Conservation (phyloP, 345 rosid species). For the Lepidium aucheri region DNA sequence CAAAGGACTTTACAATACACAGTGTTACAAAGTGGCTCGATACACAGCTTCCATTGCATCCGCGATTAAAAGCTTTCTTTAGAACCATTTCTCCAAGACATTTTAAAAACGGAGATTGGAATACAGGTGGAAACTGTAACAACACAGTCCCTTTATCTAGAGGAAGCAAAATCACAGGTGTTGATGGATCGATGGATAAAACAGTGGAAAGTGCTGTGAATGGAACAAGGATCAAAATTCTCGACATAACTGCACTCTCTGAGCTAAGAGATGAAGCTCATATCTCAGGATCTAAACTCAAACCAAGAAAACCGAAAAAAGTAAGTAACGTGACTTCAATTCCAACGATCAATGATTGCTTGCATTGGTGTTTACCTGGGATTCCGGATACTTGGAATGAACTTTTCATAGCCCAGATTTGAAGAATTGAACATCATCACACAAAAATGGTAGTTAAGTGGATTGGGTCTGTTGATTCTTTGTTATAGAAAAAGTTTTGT, state of each 20-base stretch:
- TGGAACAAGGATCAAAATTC: constrained; percentile 52
- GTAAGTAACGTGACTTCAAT: constrained; percentile 32
- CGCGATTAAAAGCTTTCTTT: constrained; percentile 51
- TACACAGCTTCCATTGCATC: constrained; percentile 47
- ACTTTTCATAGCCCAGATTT: constrained; percentile 50
- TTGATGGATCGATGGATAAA: constrained; percentile 44
- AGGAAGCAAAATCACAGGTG: constrained; percentile 36
- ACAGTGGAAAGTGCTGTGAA: constrained; percentile 46
- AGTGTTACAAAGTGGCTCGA: constrained; percentile 58
- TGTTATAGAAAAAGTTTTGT: constrained; percentile 12
- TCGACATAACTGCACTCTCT: constrained; percentile 68
- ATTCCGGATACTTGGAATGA: constrained; percentile 84
- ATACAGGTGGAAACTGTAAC: constrained; percentile 70
- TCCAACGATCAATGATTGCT: constrained; percentile 53
- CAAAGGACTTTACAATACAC: constrained; percentile 51
- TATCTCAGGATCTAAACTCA: constrained; percentile 32
- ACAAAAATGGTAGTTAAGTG: not conserved
- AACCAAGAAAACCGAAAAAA: constrained; percentile 35
- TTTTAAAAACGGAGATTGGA: constrained; percentile 71
- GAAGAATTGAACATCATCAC: not conserved
- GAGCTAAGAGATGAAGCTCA: constrained; percentile 72
- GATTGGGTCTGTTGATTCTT: constrained; percentile 12
- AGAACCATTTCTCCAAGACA: constrained; percentile 73
- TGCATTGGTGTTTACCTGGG: constrained; percentile 97
- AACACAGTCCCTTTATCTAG: constrained; percentile 46